Conservation (phyloP, 169 alveolate species). For the Eimeria zaria region DNA sequence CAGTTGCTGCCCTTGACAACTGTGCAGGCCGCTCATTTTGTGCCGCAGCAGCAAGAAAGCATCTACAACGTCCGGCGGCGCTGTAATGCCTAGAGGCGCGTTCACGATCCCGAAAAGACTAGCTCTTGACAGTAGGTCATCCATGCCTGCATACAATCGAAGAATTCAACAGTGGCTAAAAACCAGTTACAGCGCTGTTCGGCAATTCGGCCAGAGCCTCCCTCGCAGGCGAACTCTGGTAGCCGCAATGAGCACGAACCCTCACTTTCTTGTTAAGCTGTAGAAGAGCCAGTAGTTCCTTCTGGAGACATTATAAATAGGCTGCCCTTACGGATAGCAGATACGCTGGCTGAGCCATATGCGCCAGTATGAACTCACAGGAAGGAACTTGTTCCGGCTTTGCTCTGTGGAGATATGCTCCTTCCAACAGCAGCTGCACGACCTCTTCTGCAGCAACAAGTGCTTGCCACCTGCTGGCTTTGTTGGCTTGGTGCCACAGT, state of each 20-base stretch:
- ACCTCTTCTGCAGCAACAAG: slow-evolving; percentile 40
- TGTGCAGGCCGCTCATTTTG: not conserved
- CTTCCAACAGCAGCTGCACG: slow-evolving; percentile 50
- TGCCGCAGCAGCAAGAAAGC: slow-evolving; percentile 31
- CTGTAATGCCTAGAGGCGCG: slow-evolving; percentile 4
- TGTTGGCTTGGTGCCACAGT: slow-evolving; percentile 35
- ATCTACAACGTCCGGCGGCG: slow-evolving; percentile 37
- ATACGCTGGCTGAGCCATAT: not conserved
- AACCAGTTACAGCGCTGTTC: not conserved
- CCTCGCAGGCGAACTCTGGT: not conserved
- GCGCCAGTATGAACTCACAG: not conserved
- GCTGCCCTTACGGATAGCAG: not conserved
- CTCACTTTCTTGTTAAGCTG: not conserved
- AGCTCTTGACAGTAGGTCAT: not conserved
- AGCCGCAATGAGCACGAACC: not conserved
- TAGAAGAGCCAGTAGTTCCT: not conserved
- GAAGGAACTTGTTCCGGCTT: slow-evolving; percentile 15
- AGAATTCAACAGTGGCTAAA: not conserved
- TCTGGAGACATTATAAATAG: not conserved
- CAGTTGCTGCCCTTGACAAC: slow-evolving; percentile 18
- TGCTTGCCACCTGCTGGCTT: slow-evolving; percentile 21
- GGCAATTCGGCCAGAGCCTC: not conserved
- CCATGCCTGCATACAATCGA: slow-evolving; percentile 13
- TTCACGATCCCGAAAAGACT: not conserved
- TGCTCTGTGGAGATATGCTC: not conserved